Percentiles rank a stretch among this genome's conserved stretches.
Evolutionary conservation across 352 stramenopile species (phyloP).

Genomic region (Phytophthora capsici): DNA sequence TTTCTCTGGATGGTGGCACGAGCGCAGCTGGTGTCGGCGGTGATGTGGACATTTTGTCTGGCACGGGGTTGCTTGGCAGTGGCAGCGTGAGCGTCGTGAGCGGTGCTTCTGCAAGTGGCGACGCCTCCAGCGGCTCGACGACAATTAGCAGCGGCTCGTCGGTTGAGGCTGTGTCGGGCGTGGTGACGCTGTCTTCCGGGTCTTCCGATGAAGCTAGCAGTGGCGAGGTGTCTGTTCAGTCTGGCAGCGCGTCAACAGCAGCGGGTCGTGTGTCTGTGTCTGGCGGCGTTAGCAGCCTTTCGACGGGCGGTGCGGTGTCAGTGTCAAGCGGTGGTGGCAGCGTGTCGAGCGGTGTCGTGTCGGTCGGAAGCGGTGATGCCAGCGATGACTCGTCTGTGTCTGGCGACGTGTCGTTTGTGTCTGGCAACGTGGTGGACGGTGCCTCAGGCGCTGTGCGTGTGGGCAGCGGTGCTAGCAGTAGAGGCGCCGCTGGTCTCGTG

Average conservation of each 20-base stretch:
- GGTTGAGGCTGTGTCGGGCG: background rate
- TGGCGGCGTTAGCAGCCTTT: background rate
- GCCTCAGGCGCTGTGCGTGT: background rate
- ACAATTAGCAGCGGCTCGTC: background rate
- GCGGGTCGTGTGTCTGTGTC: background rate
- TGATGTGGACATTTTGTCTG: background rate
- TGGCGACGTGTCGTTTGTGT: background rate
- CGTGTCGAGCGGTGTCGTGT: background rate
- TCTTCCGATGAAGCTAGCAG: background rate
- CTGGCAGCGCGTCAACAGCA: background rate
- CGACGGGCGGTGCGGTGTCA: background rate
- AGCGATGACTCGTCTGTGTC: background rate
- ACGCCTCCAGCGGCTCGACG: background rate
- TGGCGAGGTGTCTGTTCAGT: background rate
- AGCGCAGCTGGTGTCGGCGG: background rate
- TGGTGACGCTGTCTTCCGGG: background rate
- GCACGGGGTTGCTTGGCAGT: background rate
- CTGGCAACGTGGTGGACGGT: background rate
- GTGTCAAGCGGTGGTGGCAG: background rate
- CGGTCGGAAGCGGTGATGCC: background rate
- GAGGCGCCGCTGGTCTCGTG: constrained; percentile 12
- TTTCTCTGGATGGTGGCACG: constrained; percentile 6
- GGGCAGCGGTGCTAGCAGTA: constrained; percentile 21
- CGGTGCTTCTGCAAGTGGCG: background rate
- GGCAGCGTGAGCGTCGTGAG: background rate